Evolutionary conservation across 495 filamentous ascomycete genomes (phyloP).

Genomic region (Staphylotrichum longicolle): DNA sequence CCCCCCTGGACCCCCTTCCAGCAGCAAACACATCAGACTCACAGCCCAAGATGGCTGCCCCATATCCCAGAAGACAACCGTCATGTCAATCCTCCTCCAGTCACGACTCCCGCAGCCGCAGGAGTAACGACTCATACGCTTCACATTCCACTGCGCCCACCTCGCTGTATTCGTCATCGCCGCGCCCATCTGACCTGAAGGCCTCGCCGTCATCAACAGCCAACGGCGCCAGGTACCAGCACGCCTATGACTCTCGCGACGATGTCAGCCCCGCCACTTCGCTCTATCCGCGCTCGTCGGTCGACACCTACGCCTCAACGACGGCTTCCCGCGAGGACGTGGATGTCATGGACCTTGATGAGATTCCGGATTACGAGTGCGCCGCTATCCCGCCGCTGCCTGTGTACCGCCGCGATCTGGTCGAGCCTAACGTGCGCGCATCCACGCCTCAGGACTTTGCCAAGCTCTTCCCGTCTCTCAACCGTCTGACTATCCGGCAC

Average conservation of each 20-base stretch:
- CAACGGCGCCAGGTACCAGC: constrained; percentile 23
- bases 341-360: constrained; percentile 56
- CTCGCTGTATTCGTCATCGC: constrained; percentile 53
- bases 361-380: constrained; percentile 40
- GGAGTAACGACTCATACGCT: constrained; percentile 59
- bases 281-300: constrained; percentile 60
- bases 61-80: constrained; percentile 29
- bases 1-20: neutral
- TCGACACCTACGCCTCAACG: constrained; percentile 79
- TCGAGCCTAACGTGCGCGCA: constrained; percentile 61
- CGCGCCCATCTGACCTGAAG: constrained; percentile 45
- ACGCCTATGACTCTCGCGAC: constrained; percentile 39
- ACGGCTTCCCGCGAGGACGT: constrained; percentile 61
- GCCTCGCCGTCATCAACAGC: constrained; percentile 35
- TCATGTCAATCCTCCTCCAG: constrained; percentile 51
- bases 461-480: constrained; percentile 78
- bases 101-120: constrained; percentile 54
- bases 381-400: constrained; percentile 52
- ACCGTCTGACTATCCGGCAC: constrained; percentile 78
- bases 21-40: constrained; percentile 9
- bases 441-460: constrained; percentile 84
- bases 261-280: constrained; percentile 49
- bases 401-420: constrained; percentile 57
- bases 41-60: constrained; percentile 30
- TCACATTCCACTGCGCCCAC: constrained; percentile 71